These are phyloP conservation scores for Durusdinium trenchii DNA, from an alignment of 73 alveolate genomes.

Conservation along the genomic window DNA sequence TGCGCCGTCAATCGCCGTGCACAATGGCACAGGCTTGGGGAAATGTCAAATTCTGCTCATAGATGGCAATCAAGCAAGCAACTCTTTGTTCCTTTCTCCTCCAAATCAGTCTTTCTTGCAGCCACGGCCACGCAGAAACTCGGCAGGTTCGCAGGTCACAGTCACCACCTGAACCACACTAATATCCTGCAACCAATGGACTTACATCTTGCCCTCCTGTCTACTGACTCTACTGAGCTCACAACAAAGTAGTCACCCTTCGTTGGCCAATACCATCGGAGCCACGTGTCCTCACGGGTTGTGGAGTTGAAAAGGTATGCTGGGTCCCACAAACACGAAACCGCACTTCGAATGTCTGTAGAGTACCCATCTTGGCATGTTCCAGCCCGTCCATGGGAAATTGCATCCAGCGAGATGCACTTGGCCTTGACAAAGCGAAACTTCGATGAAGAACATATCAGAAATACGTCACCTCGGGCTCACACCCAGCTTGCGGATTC, in stretches of 20 bases:
- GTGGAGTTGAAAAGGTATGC: no score
- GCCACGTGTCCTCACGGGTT: constrained; percentile 65
- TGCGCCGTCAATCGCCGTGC: no score
- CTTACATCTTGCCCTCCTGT: no score
- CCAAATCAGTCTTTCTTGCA: no score
- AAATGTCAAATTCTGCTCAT: no score
- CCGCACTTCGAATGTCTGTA: neutral
- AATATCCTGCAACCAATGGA: no score
- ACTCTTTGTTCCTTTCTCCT: no score
- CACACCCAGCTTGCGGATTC: constrained; percentile 72
- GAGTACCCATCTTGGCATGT: neutral
- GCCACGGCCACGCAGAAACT: constrained; percentile 57
- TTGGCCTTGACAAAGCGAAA: constrained; percentile 31
- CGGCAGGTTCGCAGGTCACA: constrained; percentile 73
- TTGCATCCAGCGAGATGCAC: constrained; percentile 80
- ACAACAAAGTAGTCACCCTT: constrained; percentile 60
- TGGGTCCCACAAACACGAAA: neutral
- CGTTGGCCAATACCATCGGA: constrained; percentile 94
- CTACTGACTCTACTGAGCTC: neutral
- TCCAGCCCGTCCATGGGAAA: constrained; percentile 55
- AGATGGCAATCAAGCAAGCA: no score
- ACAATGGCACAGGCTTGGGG: no score
- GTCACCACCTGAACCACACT: constrained; percentile 80
- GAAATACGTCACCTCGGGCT: no score
- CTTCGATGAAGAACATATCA: no score